Evolutionary conservation across 805 yeast genomes (phyloP), one percentile per base, ranked within the genome.

Genomic region (Yamadazyma laniorum): DNA sequence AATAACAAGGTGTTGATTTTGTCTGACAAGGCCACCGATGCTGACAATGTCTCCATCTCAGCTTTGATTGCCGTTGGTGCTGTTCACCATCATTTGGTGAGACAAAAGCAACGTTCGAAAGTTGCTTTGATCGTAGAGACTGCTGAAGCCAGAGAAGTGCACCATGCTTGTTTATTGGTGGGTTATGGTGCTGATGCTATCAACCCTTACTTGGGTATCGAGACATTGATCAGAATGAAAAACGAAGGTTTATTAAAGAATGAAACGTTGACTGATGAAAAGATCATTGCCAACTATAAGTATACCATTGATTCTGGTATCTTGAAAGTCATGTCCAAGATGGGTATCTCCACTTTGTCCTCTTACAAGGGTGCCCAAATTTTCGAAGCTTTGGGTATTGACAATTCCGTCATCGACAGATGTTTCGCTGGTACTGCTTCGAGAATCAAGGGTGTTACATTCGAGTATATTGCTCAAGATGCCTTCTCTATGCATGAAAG

Each of bases 301-400:
- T 74, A 79, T 49, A 83, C 97, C 9, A 74, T 86, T 43, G 95
- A 91, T 58, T 84, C 88, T 39, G 98, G 98, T 65, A 83, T 91
- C 52, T 71, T 88, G 53, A 91, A 93, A 72, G 97, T 93, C 43
- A 91, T 91, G 99, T 88, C 97, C 25, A 91, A 93, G 74, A 93
- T 91, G 98, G 99, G 99, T 74, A 93, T 91, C 53, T 90, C 98
- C 22, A 93, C 99, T 21, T 73, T 91, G 60, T 96, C 97, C 9
- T 87, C 96, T n/a, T 91, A 91, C 69, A 91, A 91, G 69, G 98
- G 98, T 65, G 99, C 99, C 19, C 99, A 91, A 71, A 93, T 91
- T 57, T 91, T 93, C 61, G 99, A 91, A 67, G 96, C 96, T 34
- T 72, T 91, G 45, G 99, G 99, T 64, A 81, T 91, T 45, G 97